phyloP scores from a whole-genome alignment of 305 asterid species.

The Galium porrigens region DNA sequence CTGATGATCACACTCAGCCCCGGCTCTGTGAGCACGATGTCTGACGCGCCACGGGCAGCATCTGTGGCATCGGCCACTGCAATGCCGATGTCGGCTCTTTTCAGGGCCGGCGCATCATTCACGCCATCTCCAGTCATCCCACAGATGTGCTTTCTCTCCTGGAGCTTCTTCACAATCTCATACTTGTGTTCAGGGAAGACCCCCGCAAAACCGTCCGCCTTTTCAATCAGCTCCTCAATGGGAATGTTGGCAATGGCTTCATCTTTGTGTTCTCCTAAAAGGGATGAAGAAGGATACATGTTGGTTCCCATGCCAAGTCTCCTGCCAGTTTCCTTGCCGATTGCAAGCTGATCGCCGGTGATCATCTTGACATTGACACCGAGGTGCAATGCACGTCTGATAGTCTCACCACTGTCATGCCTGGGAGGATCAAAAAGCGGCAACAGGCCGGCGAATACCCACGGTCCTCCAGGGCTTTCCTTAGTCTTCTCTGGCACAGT shows the following conservation, averaged over 20 bases:
- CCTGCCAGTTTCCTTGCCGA: conserved; percentile 63
- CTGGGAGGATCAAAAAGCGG: conserved; percentile 47
- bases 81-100: conserved; percentile 60
- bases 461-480: conserved; percentile 35
- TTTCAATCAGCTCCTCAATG: conserved; percentile 58
- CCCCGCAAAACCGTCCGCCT: conserved; percentile 75
- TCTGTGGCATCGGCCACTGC: conserved; percentile 71
- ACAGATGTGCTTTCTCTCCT: conserved; percentile 50
- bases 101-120: conserved; percentile 59
- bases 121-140: conserved; percentile 83
- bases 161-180: conserved; percentile 57
- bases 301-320: conserved; percentile 71
- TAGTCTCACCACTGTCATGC: conserved; percentile 41
- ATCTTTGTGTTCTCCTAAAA: conserved; percentile 52
- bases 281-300: conserved; percentile 67
- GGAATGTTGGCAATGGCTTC: conserved; percentile 42
- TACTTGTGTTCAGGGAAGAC: conserved; percentile 70
- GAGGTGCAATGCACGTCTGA: conserved; percentile 34
- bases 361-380: conserved; percentile 48
- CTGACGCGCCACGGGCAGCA: conserved; percentile 63
- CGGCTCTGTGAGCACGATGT: conserved; percentile 52
- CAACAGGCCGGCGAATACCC: conserved; percentile 37
- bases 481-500: conserved; percentile 33
- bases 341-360: conserved; percentile 57
- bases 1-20: conserved; percentile 63